Conservation (phyloP, 2,329 filamentous ascomycete genomes). For the Magnaporthiopsis incrustans region DNA sequence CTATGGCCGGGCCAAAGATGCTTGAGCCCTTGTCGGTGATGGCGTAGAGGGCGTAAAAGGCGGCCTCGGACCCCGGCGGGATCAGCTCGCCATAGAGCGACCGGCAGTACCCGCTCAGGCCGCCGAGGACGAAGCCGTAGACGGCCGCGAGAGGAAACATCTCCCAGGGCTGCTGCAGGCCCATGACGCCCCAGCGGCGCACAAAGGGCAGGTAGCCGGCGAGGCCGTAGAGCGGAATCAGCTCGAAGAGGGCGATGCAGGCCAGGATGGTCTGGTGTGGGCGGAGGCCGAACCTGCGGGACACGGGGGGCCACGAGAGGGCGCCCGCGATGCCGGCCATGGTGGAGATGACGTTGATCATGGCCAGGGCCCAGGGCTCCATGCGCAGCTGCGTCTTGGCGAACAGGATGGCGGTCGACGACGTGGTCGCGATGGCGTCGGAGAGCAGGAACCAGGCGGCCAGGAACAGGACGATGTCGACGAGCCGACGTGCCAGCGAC, state of each 20-base stretch:
- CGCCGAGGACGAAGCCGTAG: constrained; percentile 92
- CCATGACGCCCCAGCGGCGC: constrained; percentile 63
- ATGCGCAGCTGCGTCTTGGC: constrained; percentile 90
- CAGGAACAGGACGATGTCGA: constrained; percentile 72
- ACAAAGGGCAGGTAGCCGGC: constrained; percentile 81
- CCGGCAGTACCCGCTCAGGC: constrained; percentile 83
- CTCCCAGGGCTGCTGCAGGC: constrained; percentile 91
- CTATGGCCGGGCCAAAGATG: constrained; percentile 88
- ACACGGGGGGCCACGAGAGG: constrained; percentile 80
- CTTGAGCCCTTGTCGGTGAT: constrained; percentile 96
- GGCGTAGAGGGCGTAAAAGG: constrained; percentile 93
- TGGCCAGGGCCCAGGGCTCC: constrained; percentile 75
- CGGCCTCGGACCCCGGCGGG: constrained; percentile 86
- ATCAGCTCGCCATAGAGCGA: constrained; percentile 91
- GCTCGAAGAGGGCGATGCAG: constrained; percentile 84
- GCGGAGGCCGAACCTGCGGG: constrained; percentile 57
- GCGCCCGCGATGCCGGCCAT: constrained; percentile 77
- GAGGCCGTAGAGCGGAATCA: constrained; percentile 88
- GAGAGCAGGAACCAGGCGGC: constrained; percentile 90
- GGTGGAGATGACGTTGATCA: constrained; percentile 92
- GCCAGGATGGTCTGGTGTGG: constrained; percentile 84
- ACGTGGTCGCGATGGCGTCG: constrained; percentile 90
- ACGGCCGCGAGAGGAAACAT: constrained; percentile 90
- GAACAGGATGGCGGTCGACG: constrained; percentile 88
- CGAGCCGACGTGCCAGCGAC: constrained; percentile 61